A percentile compares a stretch with the other conserved stretches of the same genome.
Conservation (phyloP, 306 rosid species). For the Cucumis sativus region Cucumber_9930_V3 NC_026655.2:20191501-20192000, state of each 20-base stretch:
- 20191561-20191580: slow-evolving; percentile 38
- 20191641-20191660: not conserved
- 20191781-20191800: not conserved
- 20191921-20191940: slow-evolving; percentile 37
- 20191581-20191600: not conserved
- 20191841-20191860: slow-evolving; percentile 95
- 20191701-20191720: slow-evolving; percentile 86
- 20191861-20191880: slow-evolving; percentile 97
- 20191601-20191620: not conserved
- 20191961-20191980: slow-evolving; percentile 48
- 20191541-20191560: slow-evolving; percentile 40
- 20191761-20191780: slow-evolving; percentile 1
- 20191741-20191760: slow-evolving; percentile 48
- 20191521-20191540: slow-evolving; percentile 33
- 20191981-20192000: not conserved
- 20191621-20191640: not conserved
- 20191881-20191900: slow-evolving; percentile 85
- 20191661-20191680: slow-evolving; percentile 7
- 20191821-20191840: slow-evolving; percentile 69
- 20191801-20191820: slow-evolving; percentile 13
- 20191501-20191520: slow-evolving; percentile 24
- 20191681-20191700: slow-evolving; percentile 47
- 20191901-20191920: slow-evolving; percentile 49
- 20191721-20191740: slow-evolving; percentile 79
- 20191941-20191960: slow-evolving; percentile 81